These are phyloP conservation scores for Malassezia cuniculi DNA, from an alignment of 1,284 basidiomycete species.

Conservation along the genomic window DNA sequence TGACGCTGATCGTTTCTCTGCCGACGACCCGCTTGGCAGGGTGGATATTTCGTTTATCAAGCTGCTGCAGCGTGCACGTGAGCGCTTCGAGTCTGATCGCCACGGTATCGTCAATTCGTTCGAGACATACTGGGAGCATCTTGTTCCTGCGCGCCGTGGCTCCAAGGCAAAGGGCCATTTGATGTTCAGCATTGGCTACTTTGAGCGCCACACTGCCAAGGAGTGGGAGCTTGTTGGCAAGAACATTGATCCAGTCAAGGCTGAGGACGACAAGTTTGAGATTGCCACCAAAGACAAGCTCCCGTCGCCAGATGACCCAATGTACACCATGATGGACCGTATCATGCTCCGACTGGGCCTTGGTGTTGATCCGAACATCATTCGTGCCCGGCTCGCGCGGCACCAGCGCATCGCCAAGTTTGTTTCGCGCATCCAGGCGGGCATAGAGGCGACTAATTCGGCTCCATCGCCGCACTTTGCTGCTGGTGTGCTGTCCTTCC, in stretches of 20 bases:
- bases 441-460: conserved; percentile 19
- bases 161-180: conserved; percentile 22
- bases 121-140: conserved; percentile 23
- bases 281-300: neutral
- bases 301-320: conserved; percentile 5
- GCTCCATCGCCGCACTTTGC: conserved; percentile 21
- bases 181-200: conserved; percentile 35
- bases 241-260: no score
- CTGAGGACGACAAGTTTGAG: no score
- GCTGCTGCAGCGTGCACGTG: conserved; percentile 17
- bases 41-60: conserved; percentile 27
- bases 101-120: conserved; percentile 18
- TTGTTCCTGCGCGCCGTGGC: conserved; percentile 27
- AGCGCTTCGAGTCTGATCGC: conserved; percentile 12
- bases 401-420: conserved; percentile 27
- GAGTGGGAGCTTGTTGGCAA: no score
- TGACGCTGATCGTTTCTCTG: conserved; percentile 39
- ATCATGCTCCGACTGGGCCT: conserved; percentile 28
- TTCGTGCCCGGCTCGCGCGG: conserved; percentile 19
- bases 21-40: conserved; percentile 37
- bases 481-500: conserved; percentile 33
- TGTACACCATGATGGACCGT: conserved; percentile 30
- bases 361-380: conserved; percentile 25
- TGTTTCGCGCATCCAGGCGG: conserved; percentile 22
- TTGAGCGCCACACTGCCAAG: conserved; percentile 1